Percentiles rank a stretch among this genome's conserved stretches.
Conservation (phyloP, 768 basidiomycete species). For the Pleurotus eryngii region DNA sequence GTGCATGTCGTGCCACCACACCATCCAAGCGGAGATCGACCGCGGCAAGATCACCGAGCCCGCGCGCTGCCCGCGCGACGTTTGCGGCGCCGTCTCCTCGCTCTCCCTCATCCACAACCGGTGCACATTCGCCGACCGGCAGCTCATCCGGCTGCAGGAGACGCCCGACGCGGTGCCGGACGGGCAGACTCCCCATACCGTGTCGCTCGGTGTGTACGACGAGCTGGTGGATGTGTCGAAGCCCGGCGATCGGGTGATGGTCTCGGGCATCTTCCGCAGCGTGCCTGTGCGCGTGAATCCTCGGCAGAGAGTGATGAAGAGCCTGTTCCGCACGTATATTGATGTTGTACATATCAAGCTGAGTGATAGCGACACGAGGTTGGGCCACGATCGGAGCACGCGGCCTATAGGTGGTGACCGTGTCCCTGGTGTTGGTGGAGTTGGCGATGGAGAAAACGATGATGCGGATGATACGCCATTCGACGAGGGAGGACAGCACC, state of each 20-base stretch:
- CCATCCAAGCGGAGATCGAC: conserved; percentile 96
- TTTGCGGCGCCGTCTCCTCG: conserved; percentile 83
- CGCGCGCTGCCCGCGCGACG: conserved; percentile 85
- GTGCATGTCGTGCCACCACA: conserved; percentile 92
- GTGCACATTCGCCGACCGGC: conserved; percentile 93
- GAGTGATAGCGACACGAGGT: conserved; percentile 53
- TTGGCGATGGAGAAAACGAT: conserved; percentile 55
- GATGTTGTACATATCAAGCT: conserved; percentile 92
- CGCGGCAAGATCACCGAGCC: conserved; percentile 98
- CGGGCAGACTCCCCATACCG: conserved; percentile 97
- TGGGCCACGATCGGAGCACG: conserved; percentile 80
- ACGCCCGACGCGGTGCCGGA: conserved; percentile 98
- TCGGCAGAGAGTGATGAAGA: conserved; percentile 86
- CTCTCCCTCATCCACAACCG: conserved; percentile 97
- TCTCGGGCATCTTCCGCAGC: conserved; percentile 93
- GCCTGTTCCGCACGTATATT: conserved; percentile 95
- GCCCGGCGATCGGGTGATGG: conserved; percentile 88
- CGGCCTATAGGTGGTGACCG: conserved; percentile 67
- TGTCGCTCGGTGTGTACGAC: conserved; percentile 96
- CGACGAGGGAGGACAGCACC: conserved; percentile 33
- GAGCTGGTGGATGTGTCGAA: conserved; percentile 96
- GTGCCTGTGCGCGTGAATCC: conserved; percentile 96
- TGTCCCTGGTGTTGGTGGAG: conserved; percentile 64
- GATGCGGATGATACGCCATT: conserved; percentile 16
- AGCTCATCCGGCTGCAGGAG: conserved; percentile 93